phyloP scores from a whole-genome alignment of 1,139 yeast genomes.

The Torulaspora globosa region DNA sequence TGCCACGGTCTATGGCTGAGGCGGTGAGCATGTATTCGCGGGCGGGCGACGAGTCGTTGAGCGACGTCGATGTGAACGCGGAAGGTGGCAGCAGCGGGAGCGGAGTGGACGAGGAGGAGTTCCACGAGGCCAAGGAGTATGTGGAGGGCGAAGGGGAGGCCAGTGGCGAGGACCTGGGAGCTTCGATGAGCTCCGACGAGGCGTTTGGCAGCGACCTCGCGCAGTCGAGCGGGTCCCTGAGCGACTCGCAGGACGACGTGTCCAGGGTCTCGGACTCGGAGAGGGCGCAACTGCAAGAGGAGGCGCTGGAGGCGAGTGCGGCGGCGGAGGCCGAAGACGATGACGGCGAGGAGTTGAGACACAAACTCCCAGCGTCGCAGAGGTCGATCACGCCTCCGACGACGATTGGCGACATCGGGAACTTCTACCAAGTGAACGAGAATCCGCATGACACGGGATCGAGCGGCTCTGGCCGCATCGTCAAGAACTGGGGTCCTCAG shows the following conservation, averaged over 20 bases:
- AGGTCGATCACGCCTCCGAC: slow-evolving; percentile 43
- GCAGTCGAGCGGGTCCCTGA: slow-evolving; percentile 8
- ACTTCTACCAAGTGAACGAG: slow-evolving; percentile 53
- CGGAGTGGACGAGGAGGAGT: slow-evolving; percentile 27
- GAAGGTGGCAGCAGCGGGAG: slow-evolving; percentile 11
- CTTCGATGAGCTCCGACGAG: slow-evolving; percentile 11
- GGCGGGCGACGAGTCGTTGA: slow-evolving; percentile 13
- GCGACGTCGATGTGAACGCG: slow-evolving; percentile 13
- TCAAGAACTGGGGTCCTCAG: slow-evolving; percentile 57
- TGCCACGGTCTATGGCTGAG: slow-evolving; percentile 31
- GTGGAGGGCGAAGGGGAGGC: slow-evolving; percentile 23
- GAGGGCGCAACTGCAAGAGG: slow-evolving; percentile 38
- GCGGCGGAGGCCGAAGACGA: slow-evolving; percentile 18
- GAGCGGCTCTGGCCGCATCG: slow-evolving; percentile 50
- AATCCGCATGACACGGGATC: slow-evolving; percentile 53
- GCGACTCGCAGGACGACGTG: slow-evolving; percentile 21
- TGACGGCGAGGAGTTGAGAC: slow-evolving; percentile 31
- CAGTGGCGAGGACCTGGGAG: slow-evolving; percentile 21
- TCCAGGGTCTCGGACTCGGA: slow-evolving; percentile 33
- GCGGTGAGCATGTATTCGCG: slow-evolving; percentile 27
- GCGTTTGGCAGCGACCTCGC: slow-evolving; percentile 12
- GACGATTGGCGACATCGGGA: slow-evolving; percentile 45
- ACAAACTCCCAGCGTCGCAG: slow-evolving; percentile 33
- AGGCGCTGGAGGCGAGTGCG: slow-evolving; percentile 25
- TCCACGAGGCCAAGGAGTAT: slow-evolving; percentile 35